Percentiles rank a stretch among this genome's conserved stretches.
Conservation (phyloP, 148 eudicot species). For the Chenopodium formosanum region DNA sequence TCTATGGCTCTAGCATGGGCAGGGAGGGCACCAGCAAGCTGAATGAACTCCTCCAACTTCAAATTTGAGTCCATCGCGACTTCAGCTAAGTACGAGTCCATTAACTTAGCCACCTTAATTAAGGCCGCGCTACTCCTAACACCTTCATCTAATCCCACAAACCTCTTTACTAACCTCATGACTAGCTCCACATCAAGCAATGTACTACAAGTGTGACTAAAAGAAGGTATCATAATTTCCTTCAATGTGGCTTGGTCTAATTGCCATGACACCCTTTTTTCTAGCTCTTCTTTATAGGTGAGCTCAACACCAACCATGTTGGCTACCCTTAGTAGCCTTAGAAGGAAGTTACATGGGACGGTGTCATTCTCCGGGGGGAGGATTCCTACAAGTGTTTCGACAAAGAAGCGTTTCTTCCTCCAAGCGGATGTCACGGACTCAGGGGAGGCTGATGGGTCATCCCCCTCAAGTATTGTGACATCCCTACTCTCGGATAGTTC, state of each 20-base stretch:
- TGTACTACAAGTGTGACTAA: conserved; percentile 67
- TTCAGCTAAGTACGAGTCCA: conserved; percentile 76
- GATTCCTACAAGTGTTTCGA: conserved; percentile 60
- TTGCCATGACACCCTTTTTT: conserved; percentile 57
- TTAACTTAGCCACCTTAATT: conserved; percentile 67
- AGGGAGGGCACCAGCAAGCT: conserved; percentile 69
- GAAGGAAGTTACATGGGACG: conserved; percentile 70
- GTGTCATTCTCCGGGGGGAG: conserved; percentile 71
- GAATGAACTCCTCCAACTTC: conserved; percentile 50
- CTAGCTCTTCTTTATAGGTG: conserved; percentile 46
- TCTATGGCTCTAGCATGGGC: conserved; percentile 60
- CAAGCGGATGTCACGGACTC: conserved; percentile 45
- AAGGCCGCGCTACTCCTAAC: conserved; percentile 47
- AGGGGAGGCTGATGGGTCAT: conserved; percentile 23
- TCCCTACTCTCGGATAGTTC: conserved; percentile 47
- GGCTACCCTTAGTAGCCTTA: conserved; percentile 57
- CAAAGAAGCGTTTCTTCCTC: conserved; percentile 62
- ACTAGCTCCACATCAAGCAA: conserved; percentile 67
- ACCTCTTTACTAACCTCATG: conserved; percentile 53
- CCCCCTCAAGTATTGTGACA: background rate
- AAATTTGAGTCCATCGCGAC: conserved; percentile 61
- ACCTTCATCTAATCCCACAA: conserved; percentile 48
- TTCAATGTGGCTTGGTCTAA: conserved; percentile 63
- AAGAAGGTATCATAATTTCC: conserved; percentile 80
- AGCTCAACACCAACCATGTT: conserved; percentile 51